Base-by-base conservation (phyloP, 176 grass and related monocot species). In the Pontederia paniculata region DNA sequence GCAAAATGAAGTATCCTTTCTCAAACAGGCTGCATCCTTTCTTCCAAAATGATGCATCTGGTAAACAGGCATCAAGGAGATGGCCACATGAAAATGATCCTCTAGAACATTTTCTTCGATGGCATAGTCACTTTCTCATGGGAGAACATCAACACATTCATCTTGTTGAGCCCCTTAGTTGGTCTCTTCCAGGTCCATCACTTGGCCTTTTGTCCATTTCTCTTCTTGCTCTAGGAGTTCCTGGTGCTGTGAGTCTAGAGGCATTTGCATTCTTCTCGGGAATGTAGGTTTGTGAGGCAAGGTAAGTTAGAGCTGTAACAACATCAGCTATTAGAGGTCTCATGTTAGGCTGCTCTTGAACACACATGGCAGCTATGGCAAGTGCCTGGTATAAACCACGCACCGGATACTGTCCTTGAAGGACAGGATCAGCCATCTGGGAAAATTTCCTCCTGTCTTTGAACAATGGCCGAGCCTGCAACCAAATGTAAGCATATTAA, bases 401-500 rank as follows among this genome's bases (percentile, higher is more conserved):
- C 0, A 56, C 2, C 0, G 83, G 83, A 55, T 83, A 94, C 13
- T 75, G 73, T 9, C 83, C 88, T 52, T 80, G 69, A 16, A 94
- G 65, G 58, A 61, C 57, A 12, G 88, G 83, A 54, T 94, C 83
- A 9, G 80, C 83, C 88, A 87, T 86, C 50, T 83, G 83, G 25
- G 73, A 49, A 41, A 94, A 87, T 71, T 81, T 94, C 58, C 83
- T 82, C 76, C 88, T 69, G 72, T 94, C 88, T 55, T 87, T 94
- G 62, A 94, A 94, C 74, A 94, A 64, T 21, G 88, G 83, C 1
- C 88, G 79, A 7, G 88, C 83, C 88, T 94, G 70, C 57, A 75
- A 72, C 50, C 9, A 41, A 55, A 54, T 21, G 22, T 3, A 19
- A 52, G 17, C 12, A 52, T 42, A 52, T 42, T 52, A 19, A 43